A percentile compares a stretch with the other conserved stretches of the same genome.
phyloP scores from a whole-genome alignment of 148 eudicot species.

The Oxyria digyna region DNA sequence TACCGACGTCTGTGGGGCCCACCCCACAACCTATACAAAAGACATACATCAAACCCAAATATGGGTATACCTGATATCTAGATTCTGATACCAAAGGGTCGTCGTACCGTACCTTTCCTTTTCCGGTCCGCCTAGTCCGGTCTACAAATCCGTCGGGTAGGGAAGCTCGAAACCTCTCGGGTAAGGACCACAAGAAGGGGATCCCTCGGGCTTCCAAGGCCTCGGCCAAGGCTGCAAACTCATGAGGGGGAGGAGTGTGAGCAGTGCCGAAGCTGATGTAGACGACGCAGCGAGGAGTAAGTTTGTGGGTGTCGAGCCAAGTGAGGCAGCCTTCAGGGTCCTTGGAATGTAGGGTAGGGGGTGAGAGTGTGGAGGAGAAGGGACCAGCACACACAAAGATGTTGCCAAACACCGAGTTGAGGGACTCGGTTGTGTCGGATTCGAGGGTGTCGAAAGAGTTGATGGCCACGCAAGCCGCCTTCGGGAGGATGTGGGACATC shows the following conservation, averaged over 20 bases:
- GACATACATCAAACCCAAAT: too few species aligned
- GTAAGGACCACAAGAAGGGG: neutral
- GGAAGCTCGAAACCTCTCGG: neutral
- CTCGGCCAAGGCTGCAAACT: neutral
- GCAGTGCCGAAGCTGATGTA: neutral
- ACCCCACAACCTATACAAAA: too few species aligned
- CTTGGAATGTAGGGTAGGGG: neutral
- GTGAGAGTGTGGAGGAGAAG: neutral
- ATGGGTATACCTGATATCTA: too few species aligned
- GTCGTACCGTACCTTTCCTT: constrained; percentile 14
- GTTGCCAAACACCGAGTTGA: neutral
- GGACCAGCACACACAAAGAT: neutral
- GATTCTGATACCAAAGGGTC: too few species aligned
- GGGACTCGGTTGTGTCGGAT: neutral
- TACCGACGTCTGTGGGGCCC: constrained; percentile 27
- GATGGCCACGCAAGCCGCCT: neutral
- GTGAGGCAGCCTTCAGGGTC: neutral
- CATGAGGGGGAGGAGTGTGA: neutral
- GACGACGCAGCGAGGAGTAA: neutral
- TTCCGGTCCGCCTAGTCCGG: constrained; percentile 12
- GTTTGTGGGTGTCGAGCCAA: neutral
- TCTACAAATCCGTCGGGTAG: constrained; percentile 23
- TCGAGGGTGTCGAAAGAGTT: neutral
- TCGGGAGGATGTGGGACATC: neutral
- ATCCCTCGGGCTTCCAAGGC: neutral